These are phyloP conservation scores for Polytrichum commune DNA, from an alignment of 225 moss, liverwort and hornwort genomes.

Conservation along the genomic window DNA sequence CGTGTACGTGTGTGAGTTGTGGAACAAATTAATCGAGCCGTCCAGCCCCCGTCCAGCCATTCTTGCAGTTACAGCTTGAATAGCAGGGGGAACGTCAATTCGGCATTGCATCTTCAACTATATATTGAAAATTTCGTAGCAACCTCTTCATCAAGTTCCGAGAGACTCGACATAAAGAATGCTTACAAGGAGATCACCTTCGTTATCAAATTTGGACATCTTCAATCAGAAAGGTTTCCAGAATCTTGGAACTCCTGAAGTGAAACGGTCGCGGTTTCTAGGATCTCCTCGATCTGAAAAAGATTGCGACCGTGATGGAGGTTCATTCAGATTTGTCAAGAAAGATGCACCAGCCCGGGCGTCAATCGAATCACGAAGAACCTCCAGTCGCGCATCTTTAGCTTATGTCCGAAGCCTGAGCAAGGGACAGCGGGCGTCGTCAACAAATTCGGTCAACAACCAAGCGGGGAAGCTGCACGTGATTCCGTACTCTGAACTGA, in stretches of 20 bases:
- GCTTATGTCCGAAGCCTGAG: slow-evolving; percentile 46
- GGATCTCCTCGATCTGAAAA: slow-evolving; percentile 7
- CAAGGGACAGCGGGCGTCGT: slow-evolving; percentile 11
- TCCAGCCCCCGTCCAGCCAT: not conserved
- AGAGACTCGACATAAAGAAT: slow-evolving; percentile 22
- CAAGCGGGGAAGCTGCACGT: slow-evolving; percentile 25
- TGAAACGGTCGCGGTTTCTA: slow-evolving; percentile 11
- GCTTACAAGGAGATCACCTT: slow-evolving; percentile 25
- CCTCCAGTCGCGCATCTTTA: slow-evolving; percentile 24
- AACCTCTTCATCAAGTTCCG: not conserved
- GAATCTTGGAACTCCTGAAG: slow-evolving; percentile 10
- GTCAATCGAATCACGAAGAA: slow-evolving; percentile 20
- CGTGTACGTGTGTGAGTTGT: not conserved
- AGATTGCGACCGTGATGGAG: slow-evolving; percentile 3
- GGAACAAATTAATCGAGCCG: not conserved
- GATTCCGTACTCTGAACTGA: slow-evolving; percentile 51
- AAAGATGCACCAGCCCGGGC: slow-evolving; percentile 12
- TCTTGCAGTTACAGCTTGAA: not conserved
- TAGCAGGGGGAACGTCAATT: not conserved
- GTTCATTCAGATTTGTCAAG: not conserved
- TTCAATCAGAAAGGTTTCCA: too few species aligned
- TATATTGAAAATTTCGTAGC: not conserved
- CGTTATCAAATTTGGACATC: not conserved
- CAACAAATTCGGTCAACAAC: not conserved
- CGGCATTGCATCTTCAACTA: not conserved